Percentiles rank a stretch among this genome's conserved stretches.
phyloP scores from a whole-genome alignment of 2,329 filamentous ascomycete genomes.

The Apiospora sp. region DNA sequence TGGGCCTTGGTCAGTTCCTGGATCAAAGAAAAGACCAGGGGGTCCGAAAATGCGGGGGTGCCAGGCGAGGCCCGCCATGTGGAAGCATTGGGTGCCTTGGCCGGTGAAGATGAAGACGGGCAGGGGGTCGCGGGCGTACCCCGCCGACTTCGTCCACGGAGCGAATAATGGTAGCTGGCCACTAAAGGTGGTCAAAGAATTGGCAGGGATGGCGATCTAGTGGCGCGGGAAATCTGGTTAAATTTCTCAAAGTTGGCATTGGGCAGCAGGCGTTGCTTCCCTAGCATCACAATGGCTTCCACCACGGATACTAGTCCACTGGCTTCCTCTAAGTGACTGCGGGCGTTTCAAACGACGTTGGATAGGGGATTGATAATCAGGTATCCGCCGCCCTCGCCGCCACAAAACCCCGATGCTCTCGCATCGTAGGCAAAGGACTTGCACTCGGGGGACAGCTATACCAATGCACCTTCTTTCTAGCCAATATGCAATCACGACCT shows the following conservation, averaged over 20 bases:
- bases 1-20: slow-evolving; percentile 29
- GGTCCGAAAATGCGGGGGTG: slow-evolving; percentile 32
- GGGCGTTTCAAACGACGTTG: neutral
- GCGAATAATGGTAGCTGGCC: slow-evolving; percentile 30
- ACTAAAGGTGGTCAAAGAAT: slow-evolving; percentile 32
- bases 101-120: slow-evolving; percentile 43
- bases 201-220: slow-evolving; percentile 32
- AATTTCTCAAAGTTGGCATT: slow-evolving; percentile 10
- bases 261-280: neutral
- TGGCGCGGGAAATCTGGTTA: slow-evolving; percentile 31
- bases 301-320: slow-evolving; percentile 4
- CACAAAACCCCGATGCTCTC: slow-evolving; percentile 39
- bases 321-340: neutral
- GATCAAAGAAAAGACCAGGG: slow-evolving; percentile 25
- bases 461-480: too few relatives aligned
- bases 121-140: too few relatives aligned
- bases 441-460: slow-evolving; percentile 28
- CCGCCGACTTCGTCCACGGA: slow-evolving; percentile 29
- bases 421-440: too few relatives aligned
- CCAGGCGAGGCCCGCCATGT: slow-evolving; percentile 44
- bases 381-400: slow-evolving; percentile 45
- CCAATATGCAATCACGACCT: too few relatives aligned
- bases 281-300: neutral
- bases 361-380: slow-evolving; percentile 44
- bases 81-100: slow-evolving; percentile 47